Conservation (phyloP, 495 filamentous ascomycete genomes). For the Penicillium cinerascens region DNA sequence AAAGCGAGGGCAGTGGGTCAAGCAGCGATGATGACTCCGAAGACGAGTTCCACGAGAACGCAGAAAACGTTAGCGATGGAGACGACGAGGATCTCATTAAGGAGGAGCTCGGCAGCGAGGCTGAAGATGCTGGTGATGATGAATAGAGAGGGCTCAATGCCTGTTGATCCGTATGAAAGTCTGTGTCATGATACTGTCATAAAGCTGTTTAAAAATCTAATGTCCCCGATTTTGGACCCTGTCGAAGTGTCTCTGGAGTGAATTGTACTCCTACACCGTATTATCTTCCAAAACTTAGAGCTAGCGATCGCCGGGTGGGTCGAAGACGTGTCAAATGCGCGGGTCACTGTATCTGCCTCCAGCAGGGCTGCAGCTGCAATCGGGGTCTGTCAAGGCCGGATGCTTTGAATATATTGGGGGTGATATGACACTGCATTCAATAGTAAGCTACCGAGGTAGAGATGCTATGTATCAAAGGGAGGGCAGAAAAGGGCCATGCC, state of each 20-base stretch:
- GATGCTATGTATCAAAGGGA: background rate
- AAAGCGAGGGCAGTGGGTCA: slow-evolving; percentile 65
- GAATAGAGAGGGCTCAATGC: slow-evolving; percentile 10
- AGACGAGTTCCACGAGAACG: slow-evolving; percentile 46
- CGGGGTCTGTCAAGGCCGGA: background rate
- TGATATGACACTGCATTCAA: background rate
- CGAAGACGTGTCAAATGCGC: slow-evolving; percentile 24
- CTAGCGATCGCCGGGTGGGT: slow-evolving; percentile 18
- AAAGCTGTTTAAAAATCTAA: background rate
- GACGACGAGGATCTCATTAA: slow-evolving; percentile 44
- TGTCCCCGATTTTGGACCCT: background rate
- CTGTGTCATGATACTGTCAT: background rate
- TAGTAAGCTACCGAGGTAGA: background rate
- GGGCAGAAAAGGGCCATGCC: slow-evolving; percentile 3
- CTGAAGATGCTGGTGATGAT: slow-evolving; percentile 34
- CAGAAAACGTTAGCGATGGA: slow-evolving; percentile 41
- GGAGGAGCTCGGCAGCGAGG: slow-evolving; percentile 40
- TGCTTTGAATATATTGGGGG: background rate
- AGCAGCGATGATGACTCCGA: slow-evolving; percentile 52
- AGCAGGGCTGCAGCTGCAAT: slow-evolving; percentile 1
- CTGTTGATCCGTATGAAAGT: background rate
- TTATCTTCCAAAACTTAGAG: slow-evolving; percentile 1
- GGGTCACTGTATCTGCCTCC: background rate
- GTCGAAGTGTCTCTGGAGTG: background rate
- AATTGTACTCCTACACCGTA: slow-evolving; percentile 5